Evolutionary conservation across 805 yeast species (phyloP).

Genomic region (Hyphopichia homilentoma): DNA sequence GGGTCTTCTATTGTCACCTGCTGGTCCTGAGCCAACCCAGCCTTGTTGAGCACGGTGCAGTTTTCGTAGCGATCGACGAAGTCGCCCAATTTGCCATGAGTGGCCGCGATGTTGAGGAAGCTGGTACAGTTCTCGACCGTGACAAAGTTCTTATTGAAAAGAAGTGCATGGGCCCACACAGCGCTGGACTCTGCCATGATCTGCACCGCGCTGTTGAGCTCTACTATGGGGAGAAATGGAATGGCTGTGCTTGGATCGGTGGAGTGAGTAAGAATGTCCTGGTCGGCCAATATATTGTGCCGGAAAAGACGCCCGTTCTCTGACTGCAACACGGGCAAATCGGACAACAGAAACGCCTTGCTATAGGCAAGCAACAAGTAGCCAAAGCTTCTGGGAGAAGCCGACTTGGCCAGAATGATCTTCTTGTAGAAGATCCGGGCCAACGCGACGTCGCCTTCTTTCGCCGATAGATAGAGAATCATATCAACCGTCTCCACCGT

Average conservation of each 20-base stretch:
- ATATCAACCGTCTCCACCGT: slow-evolving; percentile 53
- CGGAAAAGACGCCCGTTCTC: slow-evolving; percentile 47
- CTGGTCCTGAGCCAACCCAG: slow-evolving; percentile 8
- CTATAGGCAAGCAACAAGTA: slow-evolving; percentile 50
- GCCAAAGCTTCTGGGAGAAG: slow-evolving; percentile 39
- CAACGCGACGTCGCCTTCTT: slow-evolving; percentile 72
- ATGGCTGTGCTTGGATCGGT: slow-evolving; percentile 23
- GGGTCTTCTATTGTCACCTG: slow-evolving; percentile 11
- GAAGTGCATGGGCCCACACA: slow-evolving; percentile 55
- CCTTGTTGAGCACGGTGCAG: slow-evolving; percentile 24
- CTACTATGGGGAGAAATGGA: slow-evolving; percentile 67
- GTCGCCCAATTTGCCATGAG: slow-evolving; percentile 28
- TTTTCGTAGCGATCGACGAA: slow-evolving; percentile 30
- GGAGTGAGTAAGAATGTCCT: slow-evolving; percentile 3
- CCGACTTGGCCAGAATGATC: slow-evolving; percentile 32
- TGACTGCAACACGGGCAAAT: slow-evolving; percentile 36
- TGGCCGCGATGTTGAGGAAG: slow-evolving; percentile 47
- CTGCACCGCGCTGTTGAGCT: slow-evolving; percentile 35
- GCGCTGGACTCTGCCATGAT: slow-evolving; percentile 77
- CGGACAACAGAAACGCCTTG: slow-evolving; percentile 21
- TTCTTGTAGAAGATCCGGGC: slow-evolving; percentile 63
- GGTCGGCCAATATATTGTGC: slow-evolving; percentile 40
- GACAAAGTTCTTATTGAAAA: slow-evolving; percentile 41
- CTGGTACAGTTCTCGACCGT: slow-evolving; percentile 43
- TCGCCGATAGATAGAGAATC: slow-evolving; percentile 73